phyloP scores from a whole-genome alignment of 495 filamentous ascomycete species.

The Sporormia fimetaria region DNA sequence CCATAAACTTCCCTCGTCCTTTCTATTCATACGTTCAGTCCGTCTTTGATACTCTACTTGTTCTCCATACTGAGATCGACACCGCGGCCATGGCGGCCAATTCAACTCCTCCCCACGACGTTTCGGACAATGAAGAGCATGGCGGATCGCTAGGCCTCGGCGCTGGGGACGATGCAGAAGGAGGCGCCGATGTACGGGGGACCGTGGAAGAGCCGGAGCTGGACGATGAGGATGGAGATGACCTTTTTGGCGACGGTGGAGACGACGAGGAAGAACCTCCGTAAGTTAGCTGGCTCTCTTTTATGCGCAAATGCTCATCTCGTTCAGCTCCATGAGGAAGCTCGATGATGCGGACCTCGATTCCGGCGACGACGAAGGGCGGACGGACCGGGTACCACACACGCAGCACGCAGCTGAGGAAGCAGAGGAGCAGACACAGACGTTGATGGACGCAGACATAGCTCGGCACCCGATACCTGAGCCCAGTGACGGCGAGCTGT shows the following conservation, averaged over 20 bases:
- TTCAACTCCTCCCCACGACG: no score
- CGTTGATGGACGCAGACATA: constrained; percentile 29
- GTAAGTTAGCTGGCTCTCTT: constrained; percentile 21
- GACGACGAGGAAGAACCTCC: constrained; percentile 34
- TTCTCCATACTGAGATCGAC: no score
- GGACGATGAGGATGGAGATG: constrained; percentile 27
- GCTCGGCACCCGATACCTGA: constrained; percentile 52
- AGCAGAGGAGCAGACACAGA: constrained; percentile 18
- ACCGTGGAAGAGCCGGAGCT: constrained; percentile 17
- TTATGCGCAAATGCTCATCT: constrained; percentile 27
- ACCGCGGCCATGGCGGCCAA: no score
- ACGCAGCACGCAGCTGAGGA: constrained; percentile 22
- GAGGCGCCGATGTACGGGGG: constrained; percentile 20
- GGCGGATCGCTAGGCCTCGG: no score
- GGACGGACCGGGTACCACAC: constrained; percentile 37
- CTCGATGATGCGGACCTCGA: constrained; percentile 66
- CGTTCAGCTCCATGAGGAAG: constrained; percentile 37
- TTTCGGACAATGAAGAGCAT: no score
- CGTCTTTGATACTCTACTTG: no score
- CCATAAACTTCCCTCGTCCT: no score
- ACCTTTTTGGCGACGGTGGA: constrained; percentile 35
- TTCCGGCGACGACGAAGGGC: constrained; percentile 63
- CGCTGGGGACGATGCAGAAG: constrained; percentile 23
- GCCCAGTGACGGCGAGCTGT: constrained; percentile 49
- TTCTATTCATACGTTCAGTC: no score